Evolutionary conservation across 2,329 filamentous ascomycete species (phyloP).

Genomic region (Fusarium phyllophilum): DNA sequence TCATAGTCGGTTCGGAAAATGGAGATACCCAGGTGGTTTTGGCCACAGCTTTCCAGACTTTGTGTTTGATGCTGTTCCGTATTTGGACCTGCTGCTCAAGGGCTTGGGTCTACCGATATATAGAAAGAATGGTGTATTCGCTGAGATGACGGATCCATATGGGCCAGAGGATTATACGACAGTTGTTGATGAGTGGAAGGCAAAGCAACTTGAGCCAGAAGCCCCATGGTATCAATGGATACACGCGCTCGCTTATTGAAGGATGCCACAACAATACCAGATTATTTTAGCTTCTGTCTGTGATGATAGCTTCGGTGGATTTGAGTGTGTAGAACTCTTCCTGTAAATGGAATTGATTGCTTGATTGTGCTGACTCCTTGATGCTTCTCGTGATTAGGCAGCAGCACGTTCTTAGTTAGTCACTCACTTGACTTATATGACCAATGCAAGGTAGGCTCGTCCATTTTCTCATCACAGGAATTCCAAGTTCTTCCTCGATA

Average conservation of each 20-base stretch:
- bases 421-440: neutral
- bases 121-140: constrained; percentile 63
- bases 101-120: constrained; percentile 71
- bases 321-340: neutral
- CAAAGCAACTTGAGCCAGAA: constrained; percentile 16
- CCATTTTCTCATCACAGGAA: neutral
- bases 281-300: neutral
- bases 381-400: constrained; percentile 28
- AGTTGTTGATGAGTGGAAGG: constrained; percentile 63
- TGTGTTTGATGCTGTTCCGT: constrained; percentile 80
- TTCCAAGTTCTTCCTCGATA: neutral
- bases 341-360: neutral
- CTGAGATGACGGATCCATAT: constrained; percentile 67
- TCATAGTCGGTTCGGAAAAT: constrained; percentile 74
- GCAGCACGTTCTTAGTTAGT: neutral
- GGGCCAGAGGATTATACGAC: constrained; percentile 67
- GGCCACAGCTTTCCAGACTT: constrained; percentile 73
- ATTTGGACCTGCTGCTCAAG: constrained; percentile 72
- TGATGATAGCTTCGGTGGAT: neutral
- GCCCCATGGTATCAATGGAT: neutral
- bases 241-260: neutral
- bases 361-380: neutral
- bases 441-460: neutral
- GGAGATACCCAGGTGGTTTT: constrained; percentile 74
- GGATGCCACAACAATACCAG: neutral